Evolutionary conservation across 805 yeast genomes (phyloP).

Genomic region (Wickerhamomyces chaumierensis): DNA sequence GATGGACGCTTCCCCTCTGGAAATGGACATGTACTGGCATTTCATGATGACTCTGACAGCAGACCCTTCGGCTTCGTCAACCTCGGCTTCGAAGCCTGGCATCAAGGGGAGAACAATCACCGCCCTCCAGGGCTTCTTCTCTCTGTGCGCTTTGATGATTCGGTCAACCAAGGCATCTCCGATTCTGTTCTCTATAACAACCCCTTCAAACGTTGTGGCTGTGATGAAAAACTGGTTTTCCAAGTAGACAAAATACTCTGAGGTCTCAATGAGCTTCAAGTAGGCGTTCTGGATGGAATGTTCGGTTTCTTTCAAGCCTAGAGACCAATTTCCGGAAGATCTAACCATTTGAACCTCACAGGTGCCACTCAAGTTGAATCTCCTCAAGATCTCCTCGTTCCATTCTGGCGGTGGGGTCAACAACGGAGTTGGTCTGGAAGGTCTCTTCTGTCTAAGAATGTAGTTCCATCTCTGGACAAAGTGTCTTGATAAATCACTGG

Average conservation of each 20-base stretch:
- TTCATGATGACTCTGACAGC: slow-evolving; percentile 94
- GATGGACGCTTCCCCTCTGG: slow-evolving; percentile 80
- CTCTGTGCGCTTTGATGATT: slow-evolving; percentile 76
- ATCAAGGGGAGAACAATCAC: slow-evolving; percentile 84
- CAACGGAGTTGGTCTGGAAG: slow-evolving; percentile 87
- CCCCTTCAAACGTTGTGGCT: slow-evolving; percentile 78
- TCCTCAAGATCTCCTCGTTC: slow-evolving; percentile 55
- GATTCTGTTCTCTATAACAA: slow-evolving; percentile 72
- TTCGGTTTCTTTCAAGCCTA: slow-evolving; percentile 78
- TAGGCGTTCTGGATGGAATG: slow-evolving; percentile 90
- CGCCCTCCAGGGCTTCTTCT: slow-evolving; percentile 77
- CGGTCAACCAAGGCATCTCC: slow-evolving; percentile 98
- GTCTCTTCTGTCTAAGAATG: slow-evolving; percentile 82
- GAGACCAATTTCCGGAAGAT: slow-evolving; percentile 88
- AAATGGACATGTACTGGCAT: slow-evolving; percentile 88
- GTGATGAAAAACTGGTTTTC: slow-evolving; percentile 95
- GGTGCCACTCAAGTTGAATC: slow-evolving; percentile 53
- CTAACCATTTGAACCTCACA: slow-evolving; percentile 88
- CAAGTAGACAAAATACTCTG: slow-evolving; percentile 86
- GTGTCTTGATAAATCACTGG: slow-evolving; percentile 85
- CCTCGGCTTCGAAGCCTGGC: slow-evolving; percentile 95
- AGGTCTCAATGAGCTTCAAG: slow-evolving; percentile 77
- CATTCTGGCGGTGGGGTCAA: slow-evolving; percentile 88
- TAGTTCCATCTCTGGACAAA: slow-evolving; percentile 98
- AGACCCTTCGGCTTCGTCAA: slow-evolving; percentile 88